Conservation (phyloP, 345 rosid genomes). For the Excoecaria agallocha region DNA sequence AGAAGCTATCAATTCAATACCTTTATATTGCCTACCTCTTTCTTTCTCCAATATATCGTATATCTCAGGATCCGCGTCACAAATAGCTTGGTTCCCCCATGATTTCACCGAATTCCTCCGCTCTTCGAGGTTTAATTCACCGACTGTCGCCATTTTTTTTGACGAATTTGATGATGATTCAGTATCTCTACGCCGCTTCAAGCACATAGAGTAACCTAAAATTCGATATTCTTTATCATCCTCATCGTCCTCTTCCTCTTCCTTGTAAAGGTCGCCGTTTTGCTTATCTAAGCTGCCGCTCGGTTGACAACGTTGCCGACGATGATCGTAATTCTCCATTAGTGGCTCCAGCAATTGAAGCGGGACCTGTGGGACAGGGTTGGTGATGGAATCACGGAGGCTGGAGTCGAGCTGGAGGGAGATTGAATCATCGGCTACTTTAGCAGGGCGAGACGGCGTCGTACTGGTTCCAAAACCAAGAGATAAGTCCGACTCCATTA, state of each 20-base stretch:
- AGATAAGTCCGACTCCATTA: constrained; percentile 13
- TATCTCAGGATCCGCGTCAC: constrained; percentile 57
- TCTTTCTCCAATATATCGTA: constrained; percentile 61
- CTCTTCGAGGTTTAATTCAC: constrained; percentile 27
- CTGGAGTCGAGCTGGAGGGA: constrained; percentile 41
- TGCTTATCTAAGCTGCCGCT: constrained; percentile 2
- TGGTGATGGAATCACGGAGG: constrained; percentile 23
- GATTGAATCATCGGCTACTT: constrained; percentile 44
- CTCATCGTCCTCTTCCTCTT: constrained; percentile 20
- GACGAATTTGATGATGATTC: constrained; percentile 24
- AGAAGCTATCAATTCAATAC: constrained; percentile 86
- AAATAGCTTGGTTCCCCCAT: constrained; percentile 57
- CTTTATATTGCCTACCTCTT: constrained; percentile 65
- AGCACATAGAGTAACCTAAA: constrained; percentile 62
- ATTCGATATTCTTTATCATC: constrained; percentile 47
- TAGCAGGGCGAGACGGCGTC: constrained; percentile 27
- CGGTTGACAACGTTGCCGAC: background rate
- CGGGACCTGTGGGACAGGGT: constrained; percentile 32
- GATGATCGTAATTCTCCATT: constrained; percentile 14
- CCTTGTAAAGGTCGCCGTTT: background rate
- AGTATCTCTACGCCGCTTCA: constrained; percentile 42
- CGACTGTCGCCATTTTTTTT: constrained; percentile 14
- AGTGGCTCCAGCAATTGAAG: constrained; percentile 45
- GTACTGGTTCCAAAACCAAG: constrained; percentile 38
- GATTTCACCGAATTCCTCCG: constrained; percentile 35